These are phyloP conservation scores for Glycine tomentella DNA, from an alignment of 306 rosid genomes.

Conservation along the genomic window DNA sequence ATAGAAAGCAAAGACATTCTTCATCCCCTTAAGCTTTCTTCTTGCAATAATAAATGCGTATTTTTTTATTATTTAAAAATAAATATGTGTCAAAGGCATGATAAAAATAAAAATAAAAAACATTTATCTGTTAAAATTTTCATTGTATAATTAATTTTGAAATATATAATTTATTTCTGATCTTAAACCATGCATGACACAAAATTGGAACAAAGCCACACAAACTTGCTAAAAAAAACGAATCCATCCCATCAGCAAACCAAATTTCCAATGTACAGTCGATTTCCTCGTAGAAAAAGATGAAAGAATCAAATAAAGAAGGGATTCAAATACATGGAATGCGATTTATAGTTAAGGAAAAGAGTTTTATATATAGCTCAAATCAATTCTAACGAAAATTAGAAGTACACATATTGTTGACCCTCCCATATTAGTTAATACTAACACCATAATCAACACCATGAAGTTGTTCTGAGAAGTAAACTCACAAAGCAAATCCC, in stretches of 20 bases:
- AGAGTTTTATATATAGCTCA: too few relatives aligned
- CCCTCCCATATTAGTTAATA: too few relatives aligned
- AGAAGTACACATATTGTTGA: too few relatives aligned
- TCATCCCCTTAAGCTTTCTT: neutral
- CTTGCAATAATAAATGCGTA: neutral
- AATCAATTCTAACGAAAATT: too few relatives aligned
- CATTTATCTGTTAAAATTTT: too few relatives aligned
- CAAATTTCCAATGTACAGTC: neutral
- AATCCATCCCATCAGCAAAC: conserved; percentile 1
- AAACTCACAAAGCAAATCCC: neutral
- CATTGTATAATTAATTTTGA: too few relatives aligned
- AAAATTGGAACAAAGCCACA: too few relatives aligned
- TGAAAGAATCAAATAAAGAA: conserved; percentile 32
- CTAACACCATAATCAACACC: neutral
- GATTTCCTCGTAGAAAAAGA: neutral
- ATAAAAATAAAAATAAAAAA: too few relatives aligned
- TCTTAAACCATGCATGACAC: too few relatives aligned
- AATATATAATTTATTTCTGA: too few relatives aligned
- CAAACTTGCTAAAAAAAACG: neutral
- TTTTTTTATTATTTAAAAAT: neutral
- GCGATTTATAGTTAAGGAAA: neutral
- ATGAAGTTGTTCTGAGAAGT: neutral
- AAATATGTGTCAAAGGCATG: too few relatives aligned
- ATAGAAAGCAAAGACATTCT: neutral
- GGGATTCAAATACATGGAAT: neutral